Percentiles rank a stretch among this genome's conserved stretches.
These are phyloP conservation scores for Phytophthora meadii DNA, from an alignment of 352 stramenopile genomes.

Conservation along the genomic window DNA sequence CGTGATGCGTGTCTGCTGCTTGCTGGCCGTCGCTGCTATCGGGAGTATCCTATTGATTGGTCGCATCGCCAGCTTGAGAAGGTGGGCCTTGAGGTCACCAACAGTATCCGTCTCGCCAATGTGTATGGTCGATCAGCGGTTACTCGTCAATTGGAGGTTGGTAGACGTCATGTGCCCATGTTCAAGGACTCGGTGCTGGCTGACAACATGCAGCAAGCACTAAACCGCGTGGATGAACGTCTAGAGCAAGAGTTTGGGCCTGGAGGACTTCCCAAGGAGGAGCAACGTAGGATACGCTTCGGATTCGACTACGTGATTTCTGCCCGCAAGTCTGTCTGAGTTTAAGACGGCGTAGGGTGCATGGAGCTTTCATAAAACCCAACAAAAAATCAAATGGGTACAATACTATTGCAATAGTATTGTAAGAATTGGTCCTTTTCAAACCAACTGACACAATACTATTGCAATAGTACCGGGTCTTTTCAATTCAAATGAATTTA, in stretches of 20 bases:
- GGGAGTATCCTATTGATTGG: conserved; percentile 92
- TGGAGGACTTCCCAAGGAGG: conserved; percentile 33
- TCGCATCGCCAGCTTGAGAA: conserved; percentile 78
- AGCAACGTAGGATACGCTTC: conserved; percentile 59
- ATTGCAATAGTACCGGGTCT: too few species aligned
- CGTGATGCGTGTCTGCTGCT: conserved; percentile 92
- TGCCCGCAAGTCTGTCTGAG: conserved; percentile 33
- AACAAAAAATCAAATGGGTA: too few species aligned
- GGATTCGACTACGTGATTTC: conserved; percentile 93
- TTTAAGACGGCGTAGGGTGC: neutral
- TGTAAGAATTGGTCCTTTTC: too few species aligned
- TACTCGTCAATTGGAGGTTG: conserved; percentile 91
- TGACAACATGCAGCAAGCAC: conserved; percentile 40
- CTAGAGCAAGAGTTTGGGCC: conserved; percentile 34
- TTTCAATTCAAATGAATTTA: too few species aligned
- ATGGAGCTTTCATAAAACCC: too few species aligned
- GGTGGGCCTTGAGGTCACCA: conserved; percentile 57
- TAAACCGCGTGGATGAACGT: conserved; percentile 69
- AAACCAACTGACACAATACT: too few species aligned
- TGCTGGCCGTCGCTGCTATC: conserved; percentile 86
- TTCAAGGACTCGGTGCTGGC: conserved; percentile 66
- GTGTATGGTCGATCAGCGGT: conserved; percentile 88
- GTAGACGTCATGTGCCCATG: conserved; percentile 77
- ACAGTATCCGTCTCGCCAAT: conserved; percentile 81
- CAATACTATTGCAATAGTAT: too few species aligned